A percentile compares a stretch with the other conserved stretches of the same genome.
These are phyloP conservation scores for Barnettozyma sp. DNA, from an alignment of 805 yeast genomes.

Conservation along the genomic window DNA sequence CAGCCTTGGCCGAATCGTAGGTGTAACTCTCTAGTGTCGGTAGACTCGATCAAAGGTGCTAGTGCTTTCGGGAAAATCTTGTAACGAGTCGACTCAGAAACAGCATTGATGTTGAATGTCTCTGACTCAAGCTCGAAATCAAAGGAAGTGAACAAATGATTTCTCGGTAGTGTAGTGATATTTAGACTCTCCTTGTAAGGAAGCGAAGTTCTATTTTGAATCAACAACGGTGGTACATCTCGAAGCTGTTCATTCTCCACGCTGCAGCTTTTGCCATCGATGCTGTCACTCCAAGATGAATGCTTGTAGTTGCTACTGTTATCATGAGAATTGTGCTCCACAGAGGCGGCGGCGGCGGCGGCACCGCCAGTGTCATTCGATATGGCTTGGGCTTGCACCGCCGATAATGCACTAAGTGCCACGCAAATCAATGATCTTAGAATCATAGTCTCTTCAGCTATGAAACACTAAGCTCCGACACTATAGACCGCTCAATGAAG, in stretches of 20 bases:
- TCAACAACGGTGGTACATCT: slow-evolving; percentile 3
- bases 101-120: slow-evolving; percentile 23
- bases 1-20: slow-evolving; percentile 88
- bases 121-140: slow-evolving; percentile 58
- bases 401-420: too few relatives aligned
- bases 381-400: too few relatives aligned
- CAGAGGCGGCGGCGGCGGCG: too few relatives aligned
- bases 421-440: too few relatives aligned
- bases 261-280: not conserved
- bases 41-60: slow-evolving; percentile 63
- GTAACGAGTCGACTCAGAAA: slow-evolving; percentile 37
- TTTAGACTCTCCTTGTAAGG: slow-evolving; percentile 57
- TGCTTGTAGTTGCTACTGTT: too few relatives aligned
- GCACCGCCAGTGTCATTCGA: too few relatives aligned
- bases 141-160: slow-evolving; percentile 64
- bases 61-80: slow-evolving; percentile 73
- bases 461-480: too few relatives aligned
- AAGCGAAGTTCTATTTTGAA: slow-evolving; percentile 7
- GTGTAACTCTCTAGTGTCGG: slow-evolving; percentile 70
- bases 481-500: too few relatives aligned
- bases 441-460: too few relatives aligned
- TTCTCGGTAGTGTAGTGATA: slow-evolving; percentile 67
- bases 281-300: too few relatives aligned
- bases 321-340: too few relatives aligned
- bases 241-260: not conserved